Percentiles rank a stretch among this genome's conserved stretches.
phyloP scores from a whole-genome alignment of 257 asterid genomes.

The Ehretia macrophylla region DNA sequence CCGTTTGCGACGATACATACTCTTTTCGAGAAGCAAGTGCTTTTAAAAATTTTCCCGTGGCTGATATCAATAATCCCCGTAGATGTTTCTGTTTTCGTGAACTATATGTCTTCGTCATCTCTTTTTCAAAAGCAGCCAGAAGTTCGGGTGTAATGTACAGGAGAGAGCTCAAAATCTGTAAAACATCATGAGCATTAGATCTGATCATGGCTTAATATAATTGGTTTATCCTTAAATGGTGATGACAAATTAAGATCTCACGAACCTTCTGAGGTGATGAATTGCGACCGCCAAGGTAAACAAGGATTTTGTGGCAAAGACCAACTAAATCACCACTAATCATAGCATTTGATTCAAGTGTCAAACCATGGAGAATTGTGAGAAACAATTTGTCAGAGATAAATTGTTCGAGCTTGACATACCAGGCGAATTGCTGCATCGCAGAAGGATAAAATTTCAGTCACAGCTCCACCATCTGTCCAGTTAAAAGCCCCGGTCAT shows the following conservation, averaged over 20 bases:
- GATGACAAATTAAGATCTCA: constrained; percentile 7
- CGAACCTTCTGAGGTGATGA: constrained; percentile 88
- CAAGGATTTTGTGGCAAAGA: constrained; percentile 78
- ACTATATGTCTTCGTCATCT: constrained; percentile 74
- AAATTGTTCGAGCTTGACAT: constrained; percentile 61
- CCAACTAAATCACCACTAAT: constrained; percentile 75
- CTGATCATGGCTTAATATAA: not conserved
- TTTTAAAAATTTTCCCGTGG: constrained; percentile 75
- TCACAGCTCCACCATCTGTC: constrained; percentile 80
- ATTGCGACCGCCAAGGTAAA: constrained; percentile 64
- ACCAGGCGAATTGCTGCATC: constrained; percentile 63
- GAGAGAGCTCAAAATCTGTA: constrained; percentile 85
- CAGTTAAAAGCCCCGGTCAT: constrained; percentile 86
- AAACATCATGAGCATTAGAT: constrained; percentile 2
- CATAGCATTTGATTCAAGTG: constrained; percentile 84
- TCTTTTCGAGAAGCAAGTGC: constrained; percentile 84
- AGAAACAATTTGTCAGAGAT: constrained; percentile 78
- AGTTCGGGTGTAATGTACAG: constrained; percentile 66
- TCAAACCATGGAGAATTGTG: constrained; percentile 73
- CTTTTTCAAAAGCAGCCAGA: constrained; percentile 80
- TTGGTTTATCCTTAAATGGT: constrained; percentile 1
- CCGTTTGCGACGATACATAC: constrained; percentile 76
- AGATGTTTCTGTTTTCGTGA: constrained; percentile 87
- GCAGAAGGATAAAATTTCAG: constrained; percentile 70
- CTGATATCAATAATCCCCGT: constrained; percentile 71